Conservation (phyloP, 106 monocot species). For the Platanthera guangdongensis region DNA sequence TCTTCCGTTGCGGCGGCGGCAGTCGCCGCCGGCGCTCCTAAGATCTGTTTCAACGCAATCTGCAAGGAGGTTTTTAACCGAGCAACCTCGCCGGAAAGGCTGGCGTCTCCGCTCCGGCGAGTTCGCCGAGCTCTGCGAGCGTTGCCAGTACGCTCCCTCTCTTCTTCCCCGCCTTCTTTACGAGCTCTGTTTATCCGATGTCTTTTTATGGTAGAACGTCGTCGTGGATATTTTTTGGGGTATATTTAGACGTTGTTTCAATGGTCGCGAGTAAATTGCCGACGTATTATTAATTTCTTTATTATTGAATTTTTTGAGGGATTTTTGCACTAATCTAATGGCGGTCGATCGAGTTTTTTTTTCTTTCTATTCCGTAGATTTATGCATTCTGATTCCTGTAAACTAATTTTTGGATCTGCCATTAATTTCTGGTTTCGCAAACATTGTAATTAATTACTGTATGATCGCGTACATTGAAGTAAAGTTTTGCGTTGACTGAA, state of each 20-base stretch:
- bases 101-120: conserved; percentile 51
- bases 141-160: conserved; percentile 34
- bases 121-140: conserved; percentile 49
- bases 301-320: background rate
- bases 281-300: background rate
- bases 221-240: conserved; percentile 5
- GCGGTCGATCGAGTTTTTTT: background rate
- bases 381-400: background rate
- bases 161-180: background rate
- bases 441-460: background rate
- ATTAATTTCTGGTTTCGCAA: background rate
- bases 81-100: conserved; percentile 28
- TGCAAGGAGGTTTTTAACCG: conserved; percentile 46
- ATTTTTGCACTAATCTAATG: background rate
- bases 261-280: background rate
- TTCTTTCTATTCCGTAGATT: too few relatives aligned
- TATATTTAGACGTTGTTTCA: background rate
- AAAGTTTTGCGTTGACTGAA: background rate
- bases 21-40: conserved; percentile 1
- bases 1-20: conserved; percentile 7
- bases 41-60: conserved; percentile 50
- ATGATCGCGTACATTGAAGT: background rate
- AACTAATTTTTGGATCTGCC: background rate
- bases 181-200: background rate
- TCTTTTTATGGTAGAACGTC: background rate